Base-by-base conservation (phyloP, 139 green algal species). In the Picochlorum costavermella region DNA sequence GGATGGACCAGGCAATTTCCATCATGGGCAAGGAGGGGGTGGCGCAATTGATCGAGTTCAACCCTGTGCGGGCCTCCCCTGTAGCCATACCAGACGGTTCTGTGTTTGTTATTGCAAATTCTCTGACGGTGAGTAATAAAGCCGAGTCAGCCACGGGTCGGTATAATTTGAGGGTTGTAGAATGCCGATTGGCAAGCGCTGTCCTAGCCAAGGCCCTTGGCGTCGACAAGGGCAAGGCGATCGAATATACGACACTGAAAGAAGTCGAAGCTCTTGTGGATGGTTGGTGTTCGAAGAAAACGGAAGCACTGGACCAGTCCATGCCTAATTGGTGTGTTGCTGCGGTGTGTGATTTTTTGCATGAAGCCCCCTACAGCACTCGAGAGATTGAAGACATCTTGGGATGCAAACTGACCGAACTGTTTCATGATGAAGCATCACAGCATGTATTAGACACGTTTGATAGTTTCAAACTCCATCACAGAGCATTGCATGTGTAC, bases 1-100 rank as follows among this genome's bases (percentile, higher is more conserved):
- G 93, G 60, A 98, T 98, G 93, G 93, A 98, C 77, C 92, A 98
- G 80, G 92, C 92, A 10, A 96, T 97, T 66, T 84, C 69, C 58
- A 84, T 97, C 43, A 92, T 97, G 90, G 91, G 82, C 45, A 70
- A 75, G 70, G 65, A 33, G 9, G 86, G 76, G 23, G 75, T 86
- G 3, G 84, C 82, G 68, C 86, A 86, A 69, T 75, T 88, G n/a
- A 77, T 90, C 17, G 75, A 88, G 26, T 93, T 94, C 79, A 80
- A 87, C 75, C 82, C 72, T 63, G 84, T 66, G 68, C 69, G 85
- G 5, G 88, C 88, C n/a, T 74, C 64, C 17, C 84, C 94, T 55
- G 91, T 98, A 30, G 44, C 73, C 2, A 77, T 98, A 33, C 92
- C 92, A 0, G 31, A 75, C 8, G 82, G 77, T 16, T 83, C 77